Evolutionary conservation across 2,329 filamentous ascomycete species (phyloP).

Genomic region (Neofusicoccum ribis): DNA sequence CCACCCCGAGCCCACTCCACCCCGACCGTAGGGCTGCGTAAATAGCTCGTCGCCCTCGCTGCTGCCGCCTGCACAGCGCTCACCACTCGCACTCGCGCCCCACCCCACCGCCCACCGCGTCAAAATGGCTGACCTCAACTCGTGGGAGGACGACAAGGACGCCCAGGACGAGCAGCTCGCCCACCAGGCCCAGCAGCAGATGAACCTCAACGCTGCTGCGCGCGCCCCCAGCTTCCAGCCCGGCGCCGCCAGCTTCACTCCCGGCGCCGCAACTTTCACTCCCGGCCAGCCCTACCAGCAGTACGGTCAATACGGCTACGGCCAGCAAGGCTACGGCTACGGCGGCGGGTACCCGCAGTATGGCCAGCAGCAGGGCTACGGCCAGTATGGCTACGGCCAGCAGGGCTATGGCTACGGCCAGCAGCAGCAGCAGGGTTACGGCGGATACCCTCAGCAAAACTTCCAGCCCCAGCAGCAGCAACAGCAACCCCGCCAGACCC

Average conservation of each 20-base stretch:
- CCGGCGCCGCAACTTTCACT: conserved; percentile 68
- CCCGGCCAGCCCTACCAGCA: conserved; percentile 69
- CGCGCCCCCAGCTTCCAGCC: conserved; percentile 62
- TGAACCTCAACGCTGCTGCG: conserved; percentile 65
- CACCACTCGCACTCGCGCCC: not conserved
- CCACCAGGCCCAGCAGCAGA: conserved; percentile 71
- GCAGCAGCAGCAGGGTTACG: conserved; percentile 22
- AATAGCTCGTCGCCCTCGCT: not conserved
- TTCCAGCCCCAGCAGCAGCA: conserved; percentile 26
- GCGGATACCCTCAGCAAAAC: conserved; percentile 19
- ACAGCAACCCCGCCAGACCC: conserved; percentile 51
- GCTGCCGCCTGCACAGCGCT: not conserved
- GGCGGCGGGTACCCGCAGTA: conserved; percentile 29
- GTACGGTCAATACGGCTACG: conserved; percentile 46
- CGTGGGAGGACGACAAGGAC: conserved; percentile 84
- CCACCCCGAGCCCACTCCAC: not conserved
- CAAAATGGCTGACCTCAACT: conserved; percentile 84
- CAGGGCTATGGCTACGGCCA: conserved; percentile 27
- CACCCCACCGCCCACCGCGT: conserved; percentile 2
- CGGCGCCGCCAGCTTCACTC: conserved; percentile 70
- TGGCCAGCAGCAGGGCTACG: conserved; percentile 54
- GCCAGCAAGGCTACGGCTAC: conserved; percentile 35
- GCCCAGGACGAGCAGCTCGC: conserved; percentile 76
- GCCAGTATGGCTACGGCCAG: conserved; percentile 53
- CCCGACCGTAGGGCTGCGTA: not conserved